Evolutionary conservation across 352 stramenopile species (phyloP), one percentile per base, ranked within the genome.

Genomic region (Pythium graminicola): DNA sequence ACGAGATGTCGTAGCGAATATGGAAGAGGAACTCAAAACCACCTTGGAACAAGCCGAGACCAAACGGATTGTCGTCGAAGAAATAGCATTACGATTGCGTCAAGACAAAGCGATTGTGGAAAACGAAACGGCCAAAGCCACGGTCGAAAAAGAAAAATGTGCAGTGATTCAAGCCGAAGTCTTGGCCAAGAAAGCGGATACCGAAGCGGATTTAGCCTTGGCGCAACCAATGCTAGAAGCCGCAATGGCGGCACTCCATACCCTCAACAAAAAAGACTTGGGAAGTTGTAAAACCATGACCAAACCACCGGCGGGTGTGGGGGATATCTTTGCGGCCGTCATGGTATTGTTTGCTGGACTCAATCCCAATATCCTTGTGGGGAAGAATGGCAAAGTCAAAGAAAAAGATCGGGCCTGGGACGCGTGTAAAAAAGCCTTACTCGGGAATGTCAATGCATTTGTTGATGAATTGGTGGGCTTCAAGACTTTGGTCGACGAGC

Each of bases 391-490:
- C 42, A 98, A 97, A 52, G 86, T 97, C 22, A 93, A 93, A 49
- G 81, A 93, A 46, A 98, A 98, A 57, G 91, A 98, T 62, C 82
- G 88, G 16, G 83, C 78, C 5, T 98, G 93, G 93, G 93, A 97
- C 28, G 83, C 81, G 1, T 80, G 74, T 19, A 98, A 98, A 70
- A 98, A 98, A 55, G 75, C 86, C 17, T 49, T 97, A 8, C 62
- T 98, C 32, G 67, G 81, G 13, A 96, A 98, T 49, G 86, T 98
- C 39, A 95, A 96, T 43, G 89, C 83, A 11, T 93, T 98, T 47
- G 89, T 98, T 19, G 87, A 97, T 39, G 79, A 95, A 27, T 71
- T 98, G 4, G 95, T 96, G 54, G 57, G 58, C 6, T 93, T 91
- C 49, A 93, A 91, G 45, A 51, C 42, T 3, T 45, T 83, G 0